Base-by-base conservation (phyloP, 768 basidiomycete genomes). In the Lactarius vividus region DNA sequence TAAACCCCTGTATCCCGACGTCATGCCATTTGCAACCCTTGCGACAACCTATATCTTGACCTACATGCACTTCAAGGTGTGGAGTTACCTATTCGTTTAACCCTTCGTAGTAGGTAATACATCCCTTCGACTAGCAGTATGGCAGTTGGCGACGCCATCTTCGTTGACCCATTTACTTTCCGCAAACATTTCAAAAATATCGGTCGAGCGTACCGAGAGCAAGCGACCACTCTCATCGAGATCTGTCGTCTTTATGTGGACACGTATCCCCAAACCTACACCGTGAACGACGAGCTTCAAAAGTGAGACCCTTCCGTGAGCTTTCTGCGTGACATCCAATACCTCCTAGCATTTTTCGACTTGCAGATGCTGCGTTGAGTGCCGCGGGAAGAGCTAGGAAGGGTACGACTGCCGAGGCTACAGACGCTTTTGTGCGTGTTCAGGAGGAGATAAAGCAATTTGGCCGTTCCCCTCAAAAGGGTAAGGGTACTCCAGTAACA, bases 291-390 rank as follows among this genome's bases (percentile, higher is more conserved):
- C 8, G 1, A 8, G 46, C 10, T 59, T 23, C 42, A 23, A 23
- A 33, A 9, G 59, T 59, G 31, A 54, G 18, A 10, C 26, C 23
- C 53, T 55, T 29, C 3, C 20, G 1, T 31, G 20, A 55, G 2
- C 18, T n/a, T 31, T 33, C 18, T 20, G 7, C 9, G 18, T 4
- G 2, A 1, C 1, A 39, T 28, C 4, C 20, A 28, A 39, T 10
- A 18, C 7, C 9, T 9, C 15, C n/a, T 52, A 61, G 60, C 4
- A 7, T 53, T 18, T 61, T 61, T 18, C n/a, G 23, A 39, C 60
- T 37, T n/a, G 60, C 52, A 28, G 52, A 61, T 26, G 23, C 23
- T 2, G 60, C 60, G 31, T 61, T 61, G 52, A 23, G 26, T 18
- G 46, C 31, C 16, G 60, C 52, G 3, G 28, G 18, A 31, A 54